Evolutionary conservation across 116 monocot genomes (phyloP), one percentile per base, ranked within the genome.

Genomic region (Cymodocea nodosa): DNA sequence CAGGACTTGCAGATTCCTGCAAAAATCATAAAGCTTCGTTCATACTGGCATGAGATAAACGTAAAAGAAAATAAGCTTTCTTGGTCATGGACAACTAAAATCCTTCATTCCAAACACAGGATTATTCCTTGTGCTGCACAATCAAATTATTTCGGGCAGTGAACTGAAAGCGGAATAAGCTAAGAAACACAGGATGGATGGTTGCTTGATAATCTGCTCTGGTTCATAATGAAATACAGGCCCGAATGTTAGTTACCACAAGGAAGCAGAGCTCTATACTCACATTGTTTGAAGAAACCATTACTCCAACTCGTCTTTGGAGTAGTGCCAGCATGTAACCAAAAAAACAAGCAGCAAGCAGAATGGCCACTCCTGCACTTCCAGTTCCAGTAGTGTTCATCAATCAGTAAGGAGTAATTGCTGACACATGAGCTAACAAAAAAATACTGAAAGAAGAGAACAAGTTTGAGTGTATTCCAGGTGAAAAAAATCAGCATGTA

Each of bases 321-420:
- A 97, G 78, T 79, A 97, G 77, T 14, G 91, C 97, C 60, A 97
- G 84, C 97, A 97, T 97, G 81, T 97, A 97, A 51, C 97, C 97
- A 50, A 97, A 91, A 82, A 97, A 97, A 73, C 78, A 91, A 67
- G 97, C 91, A 51, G 85, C 92, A 70, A 97, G 63, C 20, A 97
- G 97, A 68, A 97, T 80, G 16, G 84, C 88, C 66, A 91, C 67
- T 66, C 97, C 97, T 97, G 30, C 35, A 65, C 58, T 34, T 36
- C 60, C 25, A 63, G 7, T 37, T 63, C 17, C 10, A 48, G 37
- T 23, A 22, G 63, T 63, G 13, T 17, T 5, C 3, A 12, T 5
- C 3, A 12, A 0, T 63, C 48, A 49, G 37, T 64, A 1, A 30
- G 30, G 30, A 30, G 3, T 30, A 30, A 30, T 30, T 30, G 30